Base-by-base conservation (phyloP, 192 early-diverging fungal species). In the Mortierella antarctica region DNA sequence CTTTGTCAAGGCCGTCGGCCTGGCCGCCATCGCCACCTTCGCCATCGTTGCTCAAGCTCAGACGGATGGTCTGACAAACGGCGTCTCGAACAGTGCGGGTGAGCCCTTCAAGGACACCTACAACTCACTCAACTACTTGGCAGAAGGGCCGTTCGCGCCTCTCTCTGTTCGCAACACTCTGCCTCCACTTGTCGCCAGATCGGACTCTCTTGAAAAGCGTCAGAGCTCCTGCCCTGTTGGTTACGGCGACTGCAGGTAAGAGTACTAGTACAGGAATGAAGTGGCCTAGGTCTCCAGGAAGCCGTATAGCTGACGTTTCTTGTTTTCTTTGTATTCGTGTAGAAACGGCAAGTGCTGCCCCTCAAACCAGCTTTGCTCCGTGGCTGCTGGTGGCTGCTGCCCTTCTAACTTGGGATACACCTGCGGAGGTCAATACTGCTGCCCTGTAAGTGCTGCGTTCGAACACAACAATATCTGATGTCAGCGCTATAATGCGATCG, bases 301-400 rank as follows among this genome's bases (percentile, higher is more conserved):
- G 5, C 20, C 47, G 11, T 49, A 23, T 20, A n/a, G 3, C 47
- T 62, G 6, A 14, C 10, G 8, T 3, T 50, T 49, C 17, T 62
- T 23, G 17, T 9, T 6, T 45, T 5, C 45, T 47, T 15, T 15
- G 1, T 31, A 31, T 31, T 31, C 31, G 31, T 31, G 10, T 64
- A 49, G 48, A 12, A 53, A 53, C 50, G 55, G 55, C 4, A 68
- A 68, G 10, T 68, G 66, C 47, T 68, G 66, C 23, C 66, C 55
- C 11, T 1, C 14, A 2, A 15, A 45, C 15, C 42, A 40, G 21
- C 46, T 68, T 1, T 68, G 66, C 52, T 68, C 66, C 39, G 40
- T 62, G 6, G 47, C 40, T 6, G 20, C 55, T 18, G 66, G 56
- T 17, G 66, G 66, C 31, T 68, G 66, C 47, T 68, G 66, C 47